A percentile compares a stretch with the other conserved stretches of the same genome.
These are phyloP conservation scores for Takashimella tepidaria DNA, from an alignment of 1,284 basidiomycete species.

Conservation along the genomic window DNA sequence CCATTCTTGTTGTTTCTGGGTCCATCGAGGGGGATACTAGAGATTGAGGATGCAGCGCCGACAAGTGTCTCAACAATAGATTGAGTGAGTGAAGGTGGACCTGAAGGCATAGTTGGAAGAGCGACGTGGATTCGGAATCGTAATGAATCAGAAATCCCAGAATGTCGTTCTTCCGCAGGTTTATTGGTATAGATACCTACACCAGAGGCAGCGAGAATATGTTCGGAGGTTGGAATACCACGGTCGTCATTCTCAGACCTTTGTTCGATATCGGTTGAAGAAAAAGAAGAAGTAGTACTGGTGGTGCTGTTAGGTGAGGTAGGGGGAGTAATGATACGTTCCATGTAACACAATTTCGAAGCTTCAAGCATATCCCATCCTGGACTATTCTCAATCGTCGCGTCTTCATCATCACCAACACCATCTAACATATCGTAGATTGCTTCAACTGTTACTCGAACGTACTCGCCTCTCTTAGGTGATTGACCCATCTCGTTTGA, in stretches of 20 bases:
- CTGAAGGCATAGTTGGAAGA: constrained; percentile 5
- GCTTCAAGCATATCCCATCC: constrained; percentile 13
- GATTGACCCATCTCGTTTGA: background rate
- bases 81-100: background rate
- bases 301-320: background rate
- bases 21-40: background rate
- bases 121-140: constrained; percentile 15
- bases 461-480: constrained; percentile 10
- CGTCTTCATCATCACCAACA: background rate
- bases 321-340: background rate
- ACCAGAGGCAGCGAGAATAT: constrained; percentile 6
- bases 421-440: constrained; percentile 7
- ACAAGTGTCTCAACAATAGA: background rate
- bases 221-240: background rate
- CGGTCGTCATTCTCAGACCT: background rate
- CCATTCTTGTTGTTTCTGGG: too few species aligned
- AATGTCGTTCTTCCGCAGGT: background rate
- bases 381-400: constrained; percentile 2
- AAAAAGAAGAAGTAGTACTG: background rate
- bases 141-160: background rate
- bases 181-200: constrained; percentile 10
- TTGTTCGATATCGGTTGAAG: background rate
- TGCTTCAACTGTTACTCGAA: constrained; percentile 12
- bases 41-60: background rate
- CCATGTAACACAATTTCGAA: constrained; percentile 13